Base-by-base conservation (phyloP, 2,329 filamentous ascomycete genomes). In the Arthrobotrys iridis region DNA sequence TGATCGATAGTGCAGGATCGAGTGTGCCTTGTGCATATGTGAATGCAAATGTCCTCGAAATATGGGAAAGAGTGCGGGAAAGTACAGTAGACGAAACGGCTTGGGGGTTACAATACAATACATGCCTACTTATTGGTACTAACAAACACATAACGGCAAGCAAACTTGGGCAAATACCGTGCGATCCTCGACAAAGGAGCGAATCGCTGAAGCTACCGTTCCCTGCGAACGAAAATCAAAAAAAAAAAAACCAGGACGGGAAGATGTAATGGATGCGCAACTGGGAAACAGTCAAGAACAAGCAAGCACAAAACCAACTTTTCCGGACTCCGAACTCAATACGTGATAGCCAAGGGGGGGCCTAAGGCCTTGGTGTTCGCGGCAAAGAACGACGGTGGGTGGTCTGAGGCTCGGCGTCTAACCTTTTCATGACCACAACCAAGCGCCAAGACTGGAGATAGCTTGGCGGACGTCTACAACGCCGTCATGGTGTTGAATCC, bases 391-490 rank as follows among this genome's bases (percentile, higher is more conserved):
- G 37, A 11, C 22, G 43, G 52, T 24, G 55, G 33, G 15, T n/a
- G 10, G 37, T 57, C 58, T 48, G 46, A 63, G 55, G 24, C 71
- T 68, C 63, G 71, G 71, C 71, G 57, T 48, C 46, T 45, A 26
- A 41, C 45, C 43, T 63, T 62, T 40, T 57, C 15, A 48, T 26
- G 43, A 22, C 41, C 45, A 55, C 59, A 41, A 52, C 48, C 52
- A 59, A 13, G n/a, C 37, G 63, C 71, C 71, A 68, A 75, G 71
- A 68, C 40, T 75, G 55, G 45, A 68, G 63, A 68, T 75, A 11
- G 37, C 71, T 75, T 40, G 71, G 71, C 71, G 37, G 59, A 57
- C 60, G 48, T 75, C 60, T 63, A 62, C 62, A 67, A 74, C 71
- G 30, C 35, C 63, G 71, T 68, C 63, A 64, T 55, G 68, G 60